Evolutionary conservation across 768 basidiomycete genomes (phyloP).

Genomic region (Pleurotus tuber-regium): DNA sequence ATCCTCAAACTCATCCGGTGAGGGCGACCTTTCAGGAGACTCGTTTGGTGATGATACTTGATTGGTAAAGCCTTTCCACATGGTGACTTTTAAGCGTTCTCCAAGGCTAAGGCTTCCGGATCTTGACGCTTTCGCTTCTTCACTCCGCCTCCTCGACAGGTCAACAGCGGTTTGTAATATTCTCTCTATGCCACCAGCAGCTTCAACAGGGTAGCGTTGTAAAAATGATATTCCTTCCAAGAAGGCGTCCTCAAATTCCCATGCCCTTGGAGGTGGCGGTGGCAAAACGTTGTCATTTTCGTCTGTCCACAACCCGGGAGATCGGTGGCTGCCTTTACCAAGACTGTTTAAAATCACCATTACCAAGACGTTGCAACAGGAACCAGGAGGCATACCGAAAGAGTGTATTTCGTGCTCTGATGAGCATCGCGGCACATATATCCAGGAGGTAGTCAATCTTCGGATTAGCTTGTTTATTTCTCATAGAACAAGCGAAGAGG

Average conservation of each 20-base stretch:
- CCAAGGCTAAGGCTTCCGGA: conserved; percentile 44
- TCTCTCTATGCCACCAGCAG: conserved; percentile 67
- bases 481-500: conserved; percentile 57
- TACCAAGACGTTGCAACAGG: not conserved
- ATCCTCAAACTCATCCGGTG: conserved; percentile 27
- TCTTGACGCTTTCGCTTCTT: conserved; percentile 30
- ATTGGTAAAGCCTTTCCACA: conserved; percentile 70
- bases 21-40: conserved; percentile 31
- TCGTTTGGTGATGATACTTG: conserved; percentile 40
- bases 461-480: conserved; percentile 51
- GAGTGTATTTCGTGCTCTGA: conserved; percentile 52
- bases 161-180: conserved; percentile 68
- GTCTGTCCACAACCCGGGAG: conserved; percentile 53
- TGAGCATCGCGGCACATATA: conserved; percentile 66
- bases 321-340: conserved; percentile 41
- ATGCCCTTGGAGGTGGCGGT: conserved; percentile 42
- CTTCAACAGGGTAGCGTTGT: conserved; percentile 60
- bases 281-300: conserved; percentile 35
- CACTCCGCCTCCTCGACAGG: conserved; percentile 48
- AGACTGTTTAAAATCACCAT: conserved; percentile 35
- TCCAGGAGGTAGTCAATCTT: conserved; percentile 72
- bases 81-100: conserved; percentile 50
- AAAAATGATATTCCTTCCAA: conserved; percentile 63
- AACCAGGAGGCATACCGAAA: conserved; percentile 41
- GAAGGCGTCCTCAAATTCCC: conserved; percentile 63